Evolutionary conservation across 139 green algal species (phyloP).

Genomic region (Picochlorum sp.): DNA sequence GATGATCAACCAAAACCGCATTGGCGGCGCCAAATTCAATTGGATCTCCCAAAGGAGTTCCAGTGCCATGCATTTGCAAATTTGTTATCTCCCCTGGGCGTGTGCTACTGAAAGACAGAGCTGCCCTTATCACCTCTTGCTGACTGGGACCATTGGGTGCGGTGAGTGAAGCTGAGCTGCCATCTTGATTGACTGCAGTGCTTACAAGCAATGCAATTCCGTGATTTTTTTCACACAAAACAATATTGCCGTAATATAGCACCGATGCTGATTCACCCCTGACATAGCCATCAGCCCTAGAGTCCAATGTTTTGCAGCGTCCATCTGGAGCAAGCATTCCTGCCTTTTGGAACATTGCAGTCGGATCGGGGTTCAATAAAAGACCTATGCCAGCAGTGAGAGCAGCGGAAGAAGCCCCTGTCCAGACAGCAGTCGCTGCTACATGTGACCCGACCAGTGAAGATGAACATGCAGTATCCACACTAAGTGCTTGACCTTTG

Average conservation of each 20-base stretch:
- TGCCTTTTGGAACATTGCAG: conserved; percentile 67
- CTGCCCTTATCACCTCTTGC: conserved; percentile 39
- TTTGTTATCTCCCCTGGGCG: conserved; percentile 19
- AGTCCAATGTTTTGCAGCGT: conserved; percentile 76
- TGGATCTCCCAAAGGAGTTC: conserved; percentile 72
- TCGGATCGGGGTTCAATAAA: conserved; percentile 58
- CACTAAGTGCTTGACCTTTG: conserved; percentile 40
- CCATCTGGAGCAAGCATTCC: conserved; percentile 71
- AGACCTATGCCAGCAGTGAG: conserved; percentile 54
- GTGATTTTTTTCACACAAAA: not conserved
- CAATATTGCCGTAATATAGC: conserved; percentile 12
- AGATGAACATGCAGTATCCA: conserved; percentile 77
- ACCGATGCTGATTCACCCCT: conserved; percentile 51
- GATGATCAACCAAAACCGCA: conserved; percentile 36
- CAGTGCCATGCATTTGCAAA: conserved; percentile 62
- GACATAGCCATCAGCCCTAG: conserved; percentile 70
- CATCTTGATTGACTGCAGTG: conserved; percentile 41
- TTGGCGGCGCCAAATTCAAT: conserved; percentile 39
- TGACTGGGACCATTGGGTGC: conserved; percentile 40
- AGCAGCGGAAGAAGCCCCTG: conserved; percentile 11
- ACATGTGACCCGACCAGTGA: conserved; percentile 64
- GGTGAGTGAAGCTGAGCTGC: conserved; percentile 33
- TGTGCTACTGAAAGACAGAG: conserved; percentile 29
- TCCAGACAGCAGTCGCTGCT: conserved; percentile 21
- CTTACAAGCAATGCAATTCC: conserved; percentile 4